A percentile compares a stretch with the other conserved stretches of the same genome.
Evolutionary conservation across 73 alveolate species (phyloP).

Genomic region (Blepharisma japonicum): DNA sequence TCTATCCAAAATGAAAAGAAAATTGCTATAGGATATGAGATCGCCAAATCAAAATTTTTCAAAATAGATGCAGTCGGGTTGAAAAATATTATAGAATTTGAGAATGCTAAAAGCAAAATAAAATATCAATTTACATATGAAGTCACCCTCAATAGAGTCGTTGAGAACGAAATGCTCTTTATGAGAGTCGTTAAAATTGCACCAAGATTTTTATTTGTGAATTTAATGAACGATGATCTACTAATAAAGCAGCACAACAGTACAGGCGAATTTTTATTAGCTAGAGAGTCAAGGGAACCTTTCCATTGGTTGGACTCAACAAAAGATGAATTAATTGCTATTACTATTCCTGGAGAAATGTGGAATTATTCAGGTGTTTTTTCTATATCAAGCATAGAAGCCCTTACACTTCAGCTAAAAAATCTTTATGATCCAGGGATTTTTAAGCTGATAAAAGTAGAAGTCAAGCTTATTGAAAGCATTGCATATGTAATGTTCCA

Average conservation of each 20-base stretch:
- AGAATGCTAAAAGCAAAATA: background rate
- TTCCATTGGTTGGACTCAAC: constrained; percentile 7
- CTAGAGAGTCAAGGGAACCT: constrained; percentile 22
- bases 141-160: background rate
- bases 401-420: background rate
- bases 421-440: too few species aligned
- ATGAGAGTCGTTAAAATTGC: constrained; percentile 39
- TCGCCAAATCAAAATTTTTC: background rate
- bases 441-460: constrained; percentile 11
- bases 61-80: constrained; percentile 21
- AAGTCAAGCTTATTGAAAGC: background rate
- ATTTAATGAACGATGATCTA: constrained; percentile 26
- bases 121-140: constrained; percentile 10
- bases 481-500: background rate
- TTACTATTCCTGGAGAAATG: background rate
- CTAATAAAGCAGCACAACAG: background rate
- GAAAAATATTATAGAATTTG: constrained; percentile 14
- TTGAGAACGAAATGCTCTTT: constrained; percentile 32
- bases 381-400: constrained; percentile 1
- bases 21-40: background rate
- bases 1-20: background rate
- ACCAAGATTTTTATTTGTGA: constrained; percentile 45
- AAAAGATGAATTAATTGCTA: background rate
- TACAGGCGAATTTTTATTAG: background rate
- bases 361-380: constrained; percentile 17